Conservation (phyloP, 2,329 filamentous ascomycete species). For the Xylaria sp. region DNA sequence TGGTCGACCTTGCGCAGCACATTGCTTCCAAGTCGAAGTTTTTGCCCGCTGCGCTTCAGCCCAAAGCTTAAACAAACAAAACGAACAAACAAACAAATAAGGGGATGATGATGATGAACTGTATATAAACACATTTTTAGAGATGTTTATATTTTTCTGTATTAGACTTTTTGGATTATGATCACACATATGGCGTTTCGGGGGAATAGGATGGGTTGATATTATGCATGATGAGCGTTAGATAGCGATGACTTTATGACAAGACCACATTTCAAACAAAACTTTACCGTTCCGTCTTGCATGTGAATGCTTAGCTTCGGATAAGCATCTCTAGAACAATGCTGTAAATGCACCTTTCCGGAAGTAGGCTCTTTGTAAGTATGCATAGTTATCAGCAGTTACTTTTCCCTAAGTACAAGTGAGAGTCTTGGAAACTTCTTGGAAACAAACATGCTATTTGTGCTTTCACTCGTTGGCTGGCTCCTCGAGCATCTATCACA, state of each 20-base stretch:
- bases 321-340: not conserved
- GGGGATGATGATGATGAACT: not conserved
- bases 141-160: constrained; percentile 19
- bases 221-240: constrained; percentile 31
- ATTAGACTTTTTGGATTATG: constrained; percentile 1
- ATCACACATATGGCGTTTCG: constrained; percentile 7
- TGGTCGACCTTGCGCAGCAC: constrained; percentile 43
- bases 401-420: too few relatives aligned
- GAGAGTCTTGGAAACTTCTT: not conserved
- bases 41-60: constrained; percentile 40
- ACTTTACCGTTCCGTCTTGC: not conserved
- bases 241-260: constrained; percentile 36
- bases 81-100: not conserved
- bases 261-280: constrained; percentile 40
- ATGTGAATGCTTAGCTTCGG: not conserved
- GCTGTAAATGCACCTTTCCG: not conserved
- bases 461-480: not conserved
- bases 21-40: constrained; percentile 46
- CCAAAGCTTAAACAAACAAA: constrained; percentile 34
- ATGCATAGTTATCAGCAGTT: not conserved
- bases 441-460: not conserved
- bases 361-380: not conserved
- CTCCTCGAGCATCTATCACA: too few relatives aligned
- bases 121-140: constrained; percentile 17
- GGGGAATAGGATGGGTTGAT: constrained; percentile 3